Conservation (phyloP, 176 grass and related monocot species). For the Hordeum marinum region DNA sequence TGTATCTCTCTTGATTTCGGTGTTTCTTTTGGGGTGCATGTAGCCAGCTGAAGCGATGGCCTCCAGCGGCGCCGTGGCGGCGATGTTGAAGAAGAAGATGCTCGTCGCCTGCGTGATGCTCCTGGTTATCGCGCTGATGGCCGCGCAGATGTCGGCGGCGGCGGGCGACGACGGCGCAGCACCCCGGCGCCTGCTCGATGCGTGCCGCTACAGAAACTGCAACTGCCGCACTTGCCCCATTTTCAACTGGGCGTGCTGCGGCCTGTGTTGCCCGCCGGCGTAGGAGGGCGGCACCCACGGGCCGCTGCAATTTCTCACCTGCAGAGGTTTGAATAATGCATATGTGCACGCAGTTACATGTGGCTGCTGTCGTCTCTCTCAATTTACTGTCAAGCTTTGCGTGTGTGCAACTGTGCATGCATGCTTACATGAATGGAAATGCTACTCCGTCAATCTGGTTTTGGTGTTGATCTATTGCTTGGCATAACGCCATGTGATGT, state of each 20-base stretch:
- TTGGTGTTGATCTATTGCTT: too few species aligned
- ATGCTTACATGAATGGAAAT: too few species aligned
- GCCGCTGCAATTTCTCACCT: not conserved
- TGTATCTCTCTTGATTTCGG: not conserved
- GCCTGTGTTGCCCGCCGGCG: not conserved
- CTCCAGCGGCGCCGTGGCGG: not conserved
- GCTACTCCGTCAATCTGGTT: too few species aligned
- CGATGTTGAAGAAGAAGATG: not conserved
- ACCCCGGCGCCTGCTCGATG: not conserved
- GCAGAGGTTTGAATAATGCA: not conserved
- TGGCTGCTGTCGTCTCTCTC: not conserved
- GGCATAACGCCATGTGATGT: too few species aligned
- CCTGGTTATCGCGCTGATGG: not conserved
- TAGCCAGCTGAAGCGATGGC: not conserved
- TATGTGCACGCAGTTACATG: not conserved
- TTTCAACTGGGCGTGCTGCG: not conserved
- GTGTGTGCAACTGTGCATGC: too few species aligned
- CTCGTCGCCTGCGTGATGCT: not conserved
- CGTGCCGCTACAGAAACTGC: not conserved
- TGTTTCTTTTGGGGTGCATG: not conserved
- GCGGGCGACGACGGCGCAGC: not conserved
- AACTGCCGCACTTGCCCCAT: not conserved
- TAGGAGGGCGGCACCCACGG: not conserved
- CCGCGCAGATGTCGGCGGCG: not conserved
- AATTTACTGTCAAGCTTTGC: too few species aligned